Percentiles rank a stretch among this genome's conserved stretches.
Evolutionary conservation across 192 early-diverging fungal species (phyloP).

Genomic region (Oehlia diaphana): DNA sequence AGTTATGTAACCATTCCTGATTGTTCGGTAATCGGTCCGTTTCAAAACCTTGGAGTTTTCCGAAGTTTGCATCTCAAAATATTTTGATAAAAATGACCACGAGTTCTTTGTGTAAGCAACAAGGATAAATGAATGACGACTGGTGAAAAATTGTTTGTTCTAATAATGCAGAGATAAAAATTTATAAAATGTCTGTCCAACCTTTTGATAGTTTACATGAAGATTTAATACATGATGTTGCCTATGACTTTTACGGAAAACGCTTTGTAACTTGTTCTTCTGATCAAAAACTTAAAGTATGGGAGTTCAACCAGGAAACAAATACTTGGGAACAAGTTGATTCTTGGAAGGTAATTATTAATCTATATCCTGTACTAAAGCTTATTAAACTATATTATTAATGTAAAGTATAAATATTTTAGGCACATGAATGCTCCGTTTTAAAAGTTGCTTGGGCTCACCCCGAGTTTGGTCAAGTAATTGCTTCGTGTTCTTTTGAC

Average conservation of each 20-base stretch:
- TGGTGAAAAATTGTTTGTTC: too few species aligned
- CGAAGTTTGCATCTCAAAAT: too few species aligned
- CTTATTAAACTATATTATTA: neutral
- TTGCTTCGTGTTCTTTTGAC: conserved; percentile 93
- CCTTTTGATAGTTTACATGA: conserved; percentile 76
- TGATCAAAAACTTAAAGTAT: conserved; percentile 92
- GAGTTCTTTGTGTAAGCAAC: too few species aligned
- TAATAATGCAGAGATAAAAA: neutral
- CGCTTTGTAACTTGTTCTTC: conserved; percentile 86
- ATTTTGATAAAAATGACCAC: too few species aligned
- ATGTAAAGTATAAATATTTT: neutral
- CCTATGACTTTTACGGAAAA: conserved; percentile 92
- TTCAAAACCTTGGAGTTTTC: too few species aligned
- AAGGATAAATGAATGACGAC: too few species aligned
- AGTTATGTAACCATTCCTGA: too few species aligned
- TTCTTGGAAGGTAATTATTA: conserved; percentile 64
- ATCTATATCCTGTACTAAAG: neutral
- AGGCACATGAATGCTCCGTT: conserved; percentile 86
- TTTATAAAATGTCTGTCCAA: conserved; percentile 8
- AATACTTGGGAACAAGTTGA: conserved; percentile 78
- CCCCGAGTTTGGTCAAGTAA: conserved; percentile 92
- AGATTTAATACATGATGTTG: conserved; percentile 91
- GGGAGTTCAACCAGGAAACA: conserved; percentile 74
- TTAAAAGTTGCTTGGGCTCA: conserved; percentile 91
- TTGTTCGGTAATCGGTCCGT: too few species aligned